These are phyloP conservation scores for Fraxinus floribunda DNA, from an alignment of 305 asterid species.

Conservation along the genomic window DNA sequence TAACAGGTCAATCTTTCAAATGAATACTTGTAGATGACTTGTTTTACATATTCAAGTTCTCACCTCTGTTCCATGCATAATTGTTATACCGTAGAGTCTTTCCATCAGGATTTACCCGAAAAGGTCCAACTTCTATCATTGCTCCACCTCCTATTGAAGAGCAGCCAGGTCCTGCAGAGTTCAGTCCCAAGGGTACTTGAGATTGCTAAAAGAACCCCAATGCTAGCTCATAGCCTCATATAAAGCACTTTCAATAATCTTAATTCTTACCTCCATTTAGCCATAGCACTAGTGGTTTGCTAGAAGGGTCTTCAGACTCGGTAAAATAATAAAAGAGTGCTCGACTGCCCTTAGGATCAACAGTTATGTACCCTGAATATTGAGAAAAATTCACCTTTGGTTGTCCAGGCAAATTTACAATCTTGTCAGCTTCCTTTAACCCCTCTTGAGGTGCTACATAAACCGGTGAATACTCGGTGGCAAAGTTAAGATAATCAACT, in stretches of 20 bases:
- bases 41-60: background rate
- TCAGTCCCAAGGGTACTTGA: background rate
- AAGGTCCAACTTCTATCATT: conserved; percentile 42
- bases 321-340: conserved; percentile 56
- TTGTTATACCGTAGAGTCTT: conserved; percentile 34
- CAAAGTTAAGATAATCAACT: background rate
- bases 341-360: conserved; percentile 48
- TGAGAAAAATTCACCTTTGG: conserved; percentile 51
- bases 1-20: background rate
- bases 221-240: background rate
- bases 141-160: conserved; percentile 42
- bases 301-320: conserved; percentile 41
- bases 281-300: conserved; percentile 65
- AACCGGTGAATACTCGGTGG: conserved; percentile 26
- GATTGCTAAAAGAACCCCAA: background rate
- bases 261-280: conserved; percentile 26
- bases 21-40: background rate
- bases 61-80: conserved; percentile 41
- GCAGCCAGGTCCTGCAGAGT: conserved; percentile 37
- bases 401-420: conserved; percentile 53
- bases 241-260: background rate
- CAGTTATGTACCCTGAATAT: conserved; percentile 54
- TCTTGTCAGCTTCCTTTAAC: conserved; percentile 40
- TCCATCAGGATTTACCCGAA: conserved; percentile 39
- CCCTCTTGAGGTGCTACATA: conserved; percentile 37